phyloP scores from a whole-genome alignment of 805 yeast genomes.

The Henningerozyma blattae region DNA sequence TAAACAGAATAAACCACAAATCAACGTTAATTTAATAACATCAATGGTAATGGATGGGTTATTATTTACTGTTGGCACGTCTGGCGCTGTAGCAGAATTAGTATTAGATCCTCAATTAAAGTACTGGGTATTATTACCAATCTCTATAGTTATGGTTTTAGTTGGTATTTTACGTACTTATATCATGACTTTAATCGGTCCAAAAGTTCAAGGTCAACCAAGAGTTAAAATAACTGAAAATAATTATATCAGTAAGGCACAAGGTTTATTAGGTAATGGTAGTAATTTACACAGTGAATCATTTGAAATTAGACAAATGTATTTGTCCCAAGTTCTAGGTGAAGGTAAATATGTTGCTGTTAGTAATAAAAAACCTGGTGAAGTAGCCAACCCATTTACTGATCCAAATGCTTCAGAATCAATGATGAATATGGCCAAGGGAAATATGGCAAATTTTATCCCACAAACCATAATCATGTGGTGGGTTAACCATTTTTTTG shows the following conservation, averaged over 20 bases:
- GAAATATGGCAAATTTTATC: conserved; percentile 68
- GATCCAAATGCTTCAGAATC: conserved; percentile 66
- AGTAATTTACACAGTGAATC: conserved; percentile 39
- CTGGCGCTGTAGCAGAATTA: conserved; percentile 35
- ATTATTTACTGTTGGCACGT: conserved; percentile 10
- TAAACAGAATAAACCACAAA: too few species aligned
- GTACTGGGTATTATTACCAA: conserved; percentile 86
- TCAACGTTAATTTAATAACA: too few species aligned
- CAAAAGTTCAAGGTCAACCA: conserved; percentile 43
- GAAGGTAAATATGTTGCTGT: conserved; percentile 43
- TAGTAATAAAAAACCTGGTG: conserved; percentile 29
- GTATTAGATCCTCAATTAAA: conserved; percentile 71
- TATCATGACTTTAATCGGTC: conserved; percentile 47
- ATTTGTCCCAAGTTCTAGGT: conserved; percentile 35
- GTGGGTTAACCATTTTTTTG: conserved; percentile 89
- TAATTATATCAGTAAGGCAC: conserved; percentile 49
- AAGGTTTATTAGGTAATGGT: conserved; percentile 43
- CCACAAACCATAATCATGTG: conserved; percentile 94
- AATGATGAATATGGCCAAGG: conserved; percentile 65
- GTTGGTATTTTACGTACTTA: conserved; percentile 72
- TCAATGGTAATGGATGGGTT: conserved; percentile 4
- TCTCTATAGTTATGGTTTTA: conserved; percentile 77
- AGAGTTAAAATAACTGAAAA: conserved; percentile 44
- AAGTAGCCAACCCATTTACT: conserved; percentile 42
- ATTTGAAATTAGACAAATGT: conserved; percentile 40